Evolutionary conservation across 2,329 filamentous ascomycete genomes (phyloP).

Genomic region (Graphium sp.): DNA sequence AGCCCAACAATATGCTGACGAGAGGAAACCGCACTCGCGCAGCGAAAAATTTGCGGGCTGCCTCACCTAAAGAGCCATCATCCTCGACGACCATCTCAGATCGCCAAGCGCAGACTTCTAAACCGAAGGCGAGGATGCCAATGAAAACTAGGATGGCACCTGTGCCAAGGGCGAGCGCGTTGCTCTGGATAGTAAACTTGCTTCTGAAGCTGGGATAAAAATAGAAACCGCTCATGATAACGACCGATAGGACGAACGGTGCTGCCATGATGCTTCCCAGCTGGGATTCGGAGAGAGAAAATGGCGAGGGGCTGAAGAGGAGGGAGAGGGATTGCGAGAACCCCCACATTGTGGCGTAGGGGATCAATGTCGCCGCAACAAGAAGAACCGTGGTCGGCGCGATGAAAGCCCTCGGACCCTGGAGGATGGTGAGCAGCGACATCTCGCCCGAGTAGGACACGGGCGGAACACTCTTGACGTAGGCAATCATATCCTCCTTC

Average conservation of each 20-base stretch:
- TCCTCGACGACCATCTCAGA: not conserved
- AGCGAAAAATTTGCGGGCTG: conserved; percentile 12
- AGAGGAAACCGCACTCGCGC: conserved; percentile 17
- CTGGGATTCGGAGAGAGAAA: conserved; percentile 17
- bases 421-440: conserved; percentile 17
- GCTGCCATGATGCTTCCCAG: conserved; percentile 26
- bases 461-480: conserved; percentile 21
- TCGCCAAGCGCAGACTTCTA: conserved; percentile 15
- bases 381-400: conserved; percentile 32
- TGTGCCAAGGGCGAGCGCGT: conserved; percentile 16
- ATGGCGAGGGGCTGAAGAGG: conserved; percentile 26
- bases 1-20: conserved; percentile 25
- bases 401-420: conserved; percentile 26
- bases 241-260: conserved; percentile 22
- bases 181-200: conserved; percentile 15
- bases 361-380: conserved; percentile 24
- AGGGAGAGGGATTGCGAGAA: conserved; percentile 25
- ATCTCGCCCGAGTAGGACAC: conserved; percentile 16
- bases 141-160: conserved; percentile 20
- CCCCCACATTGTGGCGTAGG: conserved; percentile 28
- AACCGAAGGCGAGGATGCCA: conserved; percentile 26
- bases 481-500: conserved; percentile 15
- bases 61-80: conserved; percentile 12
- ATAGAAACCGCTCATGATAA: conserved; percentile 14
- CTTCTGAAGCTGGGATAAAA: conserved; percentile 14